Evolutionary conservation across 768 basidiomycete genomes (phyloP), one percentile per base, ranked within the genome.

Genomic region (Ephemerocybe angulata): DNA sequence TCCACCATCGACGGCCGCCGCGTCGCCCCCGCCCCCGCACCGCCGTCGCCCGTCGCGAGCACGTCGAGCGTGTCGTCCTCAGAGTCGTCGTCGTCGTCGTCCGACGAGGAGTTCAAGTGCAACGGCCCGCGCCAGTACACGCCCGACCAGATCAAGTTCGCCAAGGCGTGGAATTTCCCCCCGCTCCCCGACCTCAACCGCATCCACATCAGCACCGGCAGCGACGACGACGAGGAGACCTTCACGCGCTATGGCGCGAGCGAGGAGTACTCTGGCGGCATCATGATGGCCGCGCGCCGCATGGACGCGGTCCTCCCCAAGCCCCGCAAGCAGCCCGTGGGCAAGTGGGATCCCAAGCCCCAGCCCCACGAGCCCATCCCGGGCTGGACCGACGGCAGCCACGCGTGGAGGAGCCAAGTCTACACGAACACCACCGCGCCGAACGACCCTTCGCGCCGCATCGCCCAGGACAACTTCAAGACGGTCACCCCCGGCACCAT

Each of bases 321-420:
- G 30, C 72, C 76, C 31, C 55, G 63, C n/a, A 77, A 74, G 61
- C 72, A 74, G 54, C 60, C 71, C 41, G 53, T 54, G 1, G 59
- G 66, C 8, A 69, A 61, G 31, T 57, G 67, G 49, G 46, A 61
- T n/a, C 56, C 62, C 11, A 58, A 65, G 3, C 54, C 62, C 8
- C 70, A 70, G 50, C 70, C 72, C 1, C 69, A 65, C 42, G 74
- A 72, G 19, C 67, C 70, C 2, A 78, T 86, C 29, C 82, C 83
- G 0, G 85, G 85, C 10, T 86, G 85, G 85, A 85, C 81, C 1
- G 85, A 87, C 55, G 84, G 84, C 40, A 77, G 74, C 17, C 73
- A 81, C 54, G 81, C 79, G 0, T 87, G 85, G 85, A 79, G 85
- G n/a, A 73, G 83, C 0, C 72, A 70, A 6, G 76, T 84, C 0